Base-by-base conservation (phyloP, 805 yeast species). In the Nakazawaea pomicola region DNA sequence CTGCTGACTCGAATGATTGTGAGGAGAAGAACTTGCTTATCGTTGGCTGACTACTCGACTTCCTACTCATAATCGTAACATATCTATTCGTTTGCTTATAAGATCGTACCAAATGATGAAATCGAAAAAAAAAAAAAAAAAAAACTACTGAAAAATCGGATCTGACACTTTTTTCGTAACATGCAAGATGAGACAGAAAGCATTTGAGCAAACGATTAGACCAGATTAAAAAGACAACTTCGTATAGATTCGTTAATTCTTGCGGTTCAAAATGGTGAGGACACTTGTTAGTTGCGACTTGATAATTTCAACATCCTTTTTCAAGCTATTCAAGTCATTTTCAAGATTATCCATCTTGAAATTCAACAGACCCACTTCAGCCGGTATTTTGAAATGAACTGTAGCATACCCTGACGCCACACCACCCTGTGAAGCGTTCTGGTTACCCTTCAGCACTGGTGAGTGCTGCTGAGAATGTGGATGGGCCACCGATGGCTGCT, bases 1-100 rank as follows among this genome's bases (percentile, higher is more conserved):
- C 34, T 31, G 24, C 12, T 12, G 20, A 12, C 18, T n/a, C 16
- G 33, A n/a, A 17, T 23, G 29, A 12, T 15, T 27, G 29, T n/a
- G 29, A 31, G 8, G 34, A 28, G 35, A 44, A 44, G 27, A 44
- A 40, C 17, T 36, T 27, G 23, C 46, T 43, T 7, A 43, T 43
- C 4, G 46, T 21, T 11, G 46, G 46, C 32, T 42, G 45, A 9
- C 31, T 35, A 29, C 21, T 15, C 8, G 30, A 8, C 20, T 20
- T 32, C 14, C 21, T 30, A 15, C n/a, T 30, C 33, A 30, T 32
- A 19, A 20, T 11, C 15, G 27, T 4, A 9, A 19, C n/a, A n/a
- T n/a, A n/a, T n/a, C n/a, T n/a, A n/a, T 23, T 23, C 27, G 11
- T 8, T 23, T 8, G 27, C 10, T 23, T 7, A 23, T 3, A 29